Percentiles rank a stretch among this genome's conserved stretches.
These are phyloP conservation scores for Jasminum sambac DNA, from an alignment of 257 asterid species.

Conservation along the genomic window DNA sequence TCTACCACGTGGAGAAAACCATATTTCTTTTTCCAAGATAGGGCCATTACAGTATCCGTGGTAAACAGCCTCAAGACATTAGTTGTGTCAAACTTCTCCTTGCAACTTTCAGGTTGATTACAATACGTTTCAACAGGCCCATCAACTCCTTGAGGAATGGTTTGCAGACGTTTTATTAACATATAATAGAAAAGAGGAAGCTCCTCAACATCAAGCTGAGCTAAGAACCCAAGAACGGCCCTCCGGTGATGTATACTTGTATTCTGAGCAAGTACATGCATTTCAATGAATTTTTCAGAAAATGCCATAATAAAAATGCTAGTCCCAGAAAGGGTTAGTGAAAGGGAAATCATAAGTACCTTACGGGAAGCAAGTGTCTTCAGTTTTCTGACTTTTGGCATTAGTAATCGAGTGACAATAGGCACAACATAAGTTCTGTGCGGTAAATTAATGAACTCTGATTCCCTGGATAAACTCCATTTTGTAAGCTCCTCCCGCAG, in stretches of 20 bases:
- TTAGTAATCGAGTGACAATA: conserved; percentile 62
- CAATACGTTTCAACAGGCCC: conserved; percentile 28
- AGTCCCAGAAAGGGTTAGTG: conserved; percentile 8
- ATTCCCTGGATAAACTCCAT: conserved; percentile 79
- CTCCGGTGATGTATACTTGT: conserved; percentile 67
- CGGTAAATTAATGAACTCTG: conserved; percentile 53
- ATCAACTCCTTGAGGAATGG: conserved; percentile 44
- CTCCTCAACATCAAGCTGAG: conserved; percentile 80
- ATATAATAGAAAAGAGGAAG: conserved; percentile 81
- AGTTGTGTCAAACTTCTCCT: conserved; percentile 40
- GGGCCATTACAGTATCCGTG: conserved; percentile 40
- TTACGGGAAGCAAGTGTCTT: conserved; percentile 74
- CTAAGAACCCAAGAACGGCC: conserved; percentile 81
- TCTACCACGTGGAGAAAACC: conserved; percentile 82
- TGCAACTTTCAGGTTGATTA: conserved; percentile 33
- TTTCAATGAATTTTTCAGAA: conserved; percentile 17
- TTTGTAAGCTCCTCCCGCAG: conserved; percentile 83
- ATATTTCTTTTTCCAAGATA: conserved; percentile 76
- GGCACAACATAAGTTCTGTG: conserved; percentile 77
- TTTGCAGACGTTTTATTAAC: conserved; percentile 62
- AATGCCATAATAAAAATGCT: conserved; percentile 17
- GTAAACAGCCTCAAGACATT: conserved; percentile 60
- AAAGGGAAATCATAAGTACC: conserved; percentile 43
- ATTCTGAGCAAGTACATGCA: conserved; percentile 47
- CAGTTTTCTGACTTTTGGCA: conserved; percentile 79